Percentiles rank a stretch among this genome's conserved stretches.
phyloP scores from a whole-genome alignment of 2,329 filamentous ascomycete genomes.

The Coniochaeta sp. region DNA sequence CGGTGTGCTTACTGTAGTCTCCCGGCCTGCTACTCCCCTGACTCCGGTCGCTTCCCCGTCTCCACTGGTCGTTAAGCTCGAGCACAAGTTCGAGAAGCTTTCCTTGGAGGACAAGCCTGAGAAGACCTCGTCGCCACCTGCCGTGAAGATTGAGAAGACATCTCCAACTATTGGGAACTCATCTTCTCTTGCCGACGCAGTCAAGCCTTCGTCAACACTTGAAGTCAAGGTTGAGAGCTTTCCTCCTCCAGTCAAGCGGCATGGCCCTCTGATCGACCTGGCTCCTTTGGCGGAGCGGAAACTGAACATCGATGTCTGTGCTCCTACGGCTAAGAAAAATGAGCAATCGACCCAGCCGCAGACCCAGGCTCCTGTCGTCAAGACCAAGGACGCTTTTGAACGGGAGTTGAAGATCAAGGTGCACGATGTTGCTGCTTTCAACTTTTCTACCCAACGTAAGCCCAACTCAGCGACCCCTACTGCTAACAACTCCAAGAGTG shows the following conservation, averaged over 20 bases:
- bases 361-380: not conserved
- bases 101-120: not conserved
- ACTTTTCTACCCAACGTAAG: not conserved
- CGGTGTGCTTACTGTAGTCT: not conserved
- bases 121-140: not conserved
- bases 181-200: not conserved
- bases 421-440: not conserved
- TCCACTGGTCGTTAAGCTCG: not conserved
- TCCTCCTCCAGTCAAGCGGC: not conserved
- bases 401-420: not conserved
- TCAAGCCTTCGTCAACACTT: not conserved
- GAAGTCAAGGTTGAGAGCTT: not conserved
- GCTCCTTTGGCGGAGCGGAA: not conserved
- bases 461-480: not conserved
- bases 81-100: not conserved
- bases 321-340: not conserved
- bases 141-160: not conserved
- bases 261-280: too few relatives aligned
- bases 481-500: not conserved
- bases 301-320: not conserved
- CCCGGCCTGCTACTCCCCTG: not conserved
- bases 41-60: not conserved
- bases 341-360: not conserved
- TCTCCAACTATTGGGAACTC: not conserved
- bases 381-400: not conserved